Evolutionary conservation across 345 rosid genomes (phyloP), one percentile per base, ranked within the genome.

Genomic region (Schrenkiella parvula): DNA sequence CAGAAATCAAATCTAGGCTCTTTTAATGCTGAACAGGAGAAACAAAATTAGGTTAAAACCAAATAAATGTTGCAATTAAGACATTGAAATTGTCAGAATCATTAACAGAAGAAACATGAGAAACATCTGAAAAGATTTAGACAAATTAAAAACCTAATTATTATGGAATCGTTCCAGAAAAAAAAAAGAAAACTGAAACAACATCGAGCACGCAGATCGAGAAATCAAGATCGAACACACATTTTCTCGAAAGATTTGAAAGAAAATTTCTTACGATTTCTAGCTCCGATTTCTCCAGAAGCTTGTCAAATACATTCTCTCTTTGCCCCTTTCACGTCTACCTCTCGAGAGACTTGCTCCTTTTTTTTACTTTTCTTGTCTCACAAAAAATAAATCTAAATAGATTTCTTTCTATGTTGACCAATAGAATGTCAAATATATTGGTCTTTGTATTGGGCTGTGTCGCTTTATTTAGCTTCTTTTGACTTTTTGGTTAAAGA

Each of bases 241-340:
- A 54, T 73, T 73, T 38, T 48, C 34, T 26, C 37, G 26, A 29
- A 19, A 38, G 22, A 48, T 8, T n/a, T 37, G 22, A 61, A 59
- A 50, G 35, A 51, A 11, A 39, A 56, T n/a, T 46, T 1, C 73
- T 66, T 74, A 74, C 78, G 53, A 28, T 21, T 50, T 74, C 9
- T 22, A 74, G 73, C 67, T 74, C 61, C 4, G 55, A 25, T 47
- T 17, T 31, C 14, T 43, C 39, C 46, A 10, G 66, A 58, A 59
- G 23, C 72, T 50, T 61, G 71, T 64, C 72, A 46, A 56, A 65
- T 47, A n/a, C 71, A 74, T 66, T 66, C 72, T 74, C 50, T 71
- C 8, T 26, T 18, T 69, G 2, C 50, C 51, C 21, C 53, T 72
- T 46, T 73, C 71, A 64, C 71, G 55, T 65, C 57, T 54, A 54